Evolutionary conservation across 2,329 filamentous ascomycete genomes (phyloP).

Genomic region (Mycocentrospora acerina): DNA sequence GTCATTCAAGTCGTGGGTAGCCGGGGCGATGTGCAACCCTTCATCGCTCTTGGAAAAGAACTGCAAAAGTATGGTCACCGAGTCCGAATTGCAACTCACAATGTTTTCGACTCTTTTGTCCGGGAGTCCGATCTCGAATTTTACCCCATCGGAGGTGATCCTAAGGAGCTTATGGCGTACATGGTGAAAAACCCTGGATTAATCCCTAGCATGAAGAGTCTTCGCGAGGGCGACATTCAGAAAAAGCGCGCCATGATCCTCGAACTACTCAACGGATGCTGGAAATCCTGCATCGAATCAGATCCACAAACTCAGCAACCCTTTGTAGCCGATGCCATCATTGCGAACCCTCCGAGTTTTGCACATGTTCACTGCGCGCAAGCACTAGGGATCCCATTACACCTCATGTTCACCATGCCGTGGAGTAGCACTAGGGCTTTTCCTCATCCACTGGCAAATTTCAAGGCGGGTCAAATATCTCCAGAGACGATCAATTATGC

Average conservation of each 20-base stretch:
- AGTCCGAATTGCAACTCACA: conserved; percentile 28
- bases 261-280: conserved; percentile 34
- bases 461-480: conserved; percentile 38
- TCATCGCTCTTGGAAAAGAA: conserved; percentile 57
- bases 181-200: conserved; percentile 53
- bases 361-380: conserved; percentile 73
- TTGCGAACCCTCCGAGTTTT: conserved; percentile 76
- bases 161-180: conserved; percentile 49
- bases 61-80: conserved; percentile 39
- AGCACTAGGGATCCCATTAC: conserved; percentile 69
- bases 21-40: conserved; percentile 60
- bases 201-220: conserved; percentile 26
- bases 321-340: conserved; percentile 78
- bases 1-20: conserved; percentile 58
- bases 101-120: conserved; percentile 13
- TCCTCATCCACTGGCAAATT: conserved; percentile 53
- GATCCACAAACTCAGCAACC: conserved; percentile 48
- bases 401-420: conserved; percentile 81
- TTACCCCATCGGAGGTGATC: conserved; percentile 33
- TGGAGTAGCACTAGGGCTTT: conserved; percentile 50
- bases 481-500: conserved; percentile 43
- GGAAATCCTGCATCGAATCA: conserved; percentile 37
- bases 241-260: conserved; percentile 29
- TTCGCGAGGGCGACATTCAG: conserved; percentile 34
- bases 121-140: conserved; percentile 37